Evolutionary conservation across 495 filamentous ascomycete genomes (phyloP).

Genomic region (Bombardia bombarda): DNA sequence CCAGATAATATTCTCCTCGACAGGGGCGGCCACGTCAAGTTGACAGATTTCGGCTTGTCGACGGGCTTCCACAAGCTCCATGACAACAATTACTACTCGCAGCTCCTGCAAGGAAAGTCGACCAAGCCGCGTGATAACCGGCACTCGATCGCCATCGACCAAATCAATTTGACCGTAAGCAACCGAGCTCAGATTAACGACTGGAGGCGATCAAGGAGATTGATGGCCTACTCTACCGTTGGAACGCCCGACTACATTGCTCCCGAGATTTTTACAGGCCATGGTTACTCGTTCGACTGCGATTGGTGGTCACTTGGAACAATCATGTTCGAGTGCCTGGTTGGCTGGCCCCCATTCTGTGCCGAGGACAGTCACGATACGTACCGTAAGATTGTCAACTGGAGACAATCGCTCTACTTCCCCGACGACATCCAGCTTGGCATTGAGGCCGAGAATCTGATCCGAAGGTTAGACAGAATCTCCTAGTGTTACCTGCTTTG

Average conservation of each 20-base stretch:
- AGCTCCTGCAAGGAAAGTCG: constrained; percentile 77
- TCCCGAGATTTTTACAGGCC: constrained; percentile 93
- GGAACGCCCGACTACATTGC: constrained; percentile 99
- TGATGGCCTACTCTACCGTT: constrained; percentile 97
- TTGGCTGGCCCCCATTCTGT: constrained; percentile 99
- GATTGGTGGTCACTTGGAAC: constrained; percentile 99
- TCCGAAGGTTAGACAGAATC: constrained; percentile 69
- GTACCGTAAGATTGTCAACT: constrained; percentile 98
- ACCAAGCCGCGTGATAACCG: constrained; percentile 65
- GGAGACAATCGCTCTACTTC: constrained; percentile 92
- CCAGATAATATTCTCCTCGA: constrained; percentile 98
- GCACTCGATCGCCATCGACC: constrained; percentile 89
- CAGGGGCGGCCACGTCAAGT: constrained; percentile 90
- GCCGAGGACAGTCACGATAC: constrained; percentile 96
- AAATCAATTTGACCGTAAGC: constrained; percentile 96
- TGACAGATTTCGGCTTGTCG: constrained; percentile 96
- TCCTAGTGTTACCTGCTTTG: too few species aligned
- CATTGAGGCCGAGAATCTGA: constrained; percentile 78
- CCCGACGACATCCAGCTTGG: constrained; percentile 86
- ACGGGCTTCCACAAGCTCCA: constrained; percentile 97
- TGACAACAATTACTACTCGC: constrained; percentile 96
- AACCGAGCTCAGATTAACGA: constrained; percentile 96
- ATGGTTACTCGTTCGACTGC: constrained; percentile 91
- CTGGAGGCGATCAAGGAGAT: constrained; percentile 88
- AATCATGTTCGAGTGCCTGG: constrained; percentile 99